These are phyloP conservation scores for Colletotrichum destructivum DNA, from an alignment of 2,329 filamentous ascomycete genomes.

Conservation along the genomic window DNA sequence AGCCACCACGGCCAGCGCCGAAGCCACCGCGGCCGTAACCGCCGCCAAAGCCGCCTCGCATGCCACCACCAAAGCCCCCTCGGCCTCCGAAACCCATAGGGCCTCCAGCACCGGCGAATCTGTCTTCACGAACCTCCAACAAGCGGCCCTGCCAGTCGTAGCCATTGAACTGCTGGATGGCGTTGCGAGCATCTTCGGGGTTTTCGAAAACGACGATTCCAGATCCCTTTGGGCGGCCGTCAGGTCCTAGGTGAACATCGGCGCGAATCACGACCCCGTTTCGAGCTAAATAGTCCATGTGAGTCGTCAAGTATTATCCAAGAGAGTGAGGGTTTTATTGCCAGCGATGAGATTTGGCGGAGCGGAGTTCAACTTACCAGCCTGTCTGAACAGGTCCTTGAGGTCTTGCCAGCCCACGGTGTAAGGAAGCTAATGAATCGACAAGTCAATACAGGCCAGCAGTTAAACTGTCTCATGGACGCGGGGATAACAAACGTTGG, in stretches of 20 bases:
- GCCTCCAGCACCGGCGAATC: constrained; percentile 81
- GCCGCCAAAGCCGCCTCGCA: constrained; percentile 72
- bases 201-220: constrained; percentile 98
- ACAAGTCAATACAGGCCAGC: constrained; percentile 48
- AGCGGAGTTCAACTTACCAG: constrained; percentile 77
- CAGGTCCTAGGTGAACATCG: constrained; percentile 92
- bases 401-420: constrained; percentile 99
- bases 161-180: constrained; percentile 97
- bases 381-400: constrained; percentile 98
- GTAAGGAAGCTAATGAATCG: constrained; percentile 83
- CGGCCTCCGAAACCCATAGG: constrained; percentile 67
- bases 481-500: constrained; percentile 86
- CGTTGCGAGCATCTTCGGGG: constrained; percentile 93
- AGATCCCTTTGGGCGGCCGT: constrained; percentile 95
- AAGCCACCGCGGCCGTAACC: constrained; percentile 63
- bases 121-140: constrained; percentile 96
- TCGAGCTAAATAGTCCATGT: constrained; percentile 55
- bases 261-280: constrained; percentile 90
- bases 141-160: constrained; percentile 98
- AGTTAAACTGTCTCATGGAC: constrained; percentile 40
- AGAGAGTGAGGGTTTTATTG: background rate
- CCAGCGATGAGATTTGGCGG: constrained; percentile 17
- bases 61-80: constrained; percentile 71
- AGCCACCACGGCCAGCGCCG: constrained; percentile 61
- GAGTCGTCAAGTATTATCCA: constrained; percentile 27